Evolutionary conservation across 495 filamentous ascomycete species (phyloP), one percentile per base, ranked within the genome.

Genomic region (Talaromyces proteolyticus): DNA sequence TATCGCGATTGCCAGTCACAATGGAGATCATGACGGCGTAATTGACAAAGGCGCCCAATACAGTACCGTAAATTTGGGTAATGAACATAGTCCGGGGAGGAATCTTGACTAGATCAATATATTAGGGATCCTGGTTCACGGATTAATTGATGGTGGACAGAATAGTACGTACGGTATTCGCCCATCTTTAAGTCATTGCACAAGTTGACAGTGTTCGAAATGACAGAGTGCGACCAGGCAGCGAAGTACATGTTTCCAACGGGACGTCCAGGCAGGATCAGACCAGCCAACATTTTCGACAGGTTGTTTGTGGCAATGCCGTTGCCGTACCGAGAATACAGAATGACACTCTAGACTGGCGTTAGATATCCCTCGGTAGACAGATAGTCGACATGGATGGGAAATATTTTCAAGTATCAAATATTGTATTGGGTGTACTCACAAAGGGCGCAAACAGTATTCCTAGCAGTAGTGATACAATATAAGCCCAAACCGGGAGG

Each of bases 401-500:
- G n/a, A 53, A 52, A 39, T 7, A 4, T 1, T 3, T 24, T 20
- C 14, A 21, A 3, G 38, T 20, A 18, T 41, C 3, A 18, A 10
- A 3, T 10, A 44, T 10, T 3, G 20, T 2, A 21, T 5, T 23
- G 11, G 42, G 42, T 8, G 3, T 4, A 59, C 65, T 61, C 38
- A 64, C 61, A 39, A 70, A 70, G 0, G 67, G 65, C 0, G 65
- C 44, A 19, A 70, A 51, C n/a, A 65, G 51, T 11, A 54, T 56
- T 16, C 67, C 67, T 0, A 64, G 25, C 2, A 67, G 11, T 10
- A 70, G 24, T 0, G 77, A 55, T 12, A 84, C 52, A 22, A 84
- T 57, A 52, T 75, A 81, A 2, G 68, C 79, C 80, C 78, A 82
- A 25, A 55, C 71, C 0, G 80, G 75, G 10, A 83, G 63, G 0